Evolutionary conservation across 768 basidiomycete genomes (phyloP).

Genomic region (Mycena sanguinolenta): DNA sequence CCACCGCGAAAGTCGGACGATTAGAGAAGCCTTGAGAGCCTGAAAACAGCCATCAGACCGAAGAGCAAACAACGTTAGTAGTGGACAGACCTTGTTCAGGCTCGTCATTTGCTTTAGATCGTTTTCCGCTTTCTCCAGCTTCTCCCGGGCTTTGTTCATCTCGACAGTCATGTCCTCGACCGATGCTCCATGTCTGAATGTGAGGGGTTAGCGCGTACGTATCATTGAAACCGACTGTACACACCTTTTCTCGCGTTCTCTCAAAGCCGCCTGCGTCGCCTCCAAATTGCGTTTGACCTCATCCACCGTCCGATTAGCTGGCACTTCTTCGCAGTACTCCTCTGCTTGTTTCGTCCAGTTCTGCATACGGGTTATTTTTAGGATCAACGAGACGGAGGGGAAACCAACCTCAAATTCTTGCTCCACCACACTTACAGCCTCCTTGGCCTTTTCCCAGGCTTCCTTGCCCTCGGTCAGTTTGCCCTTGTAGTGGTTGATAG

Average conservation of each 20-base stretch:
- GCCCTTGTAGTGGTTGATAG: slow-evolving; percentile 59
- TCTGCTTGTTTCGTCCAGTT: slow-evolving; percentile 76
- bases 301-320: slow-evolving; percentile 68
- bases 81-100: slow-evolving; percentile 72
- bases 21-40: slow-evolving; percentile 77
- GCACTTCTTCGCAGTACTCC: slow-evolving; percentile 69
- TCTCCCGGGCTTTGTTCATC: slow-evolving; percentile 73
- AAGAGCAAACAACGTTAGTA: not conserved
- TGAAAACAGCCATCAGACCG: slow-evolving; percentile 43
- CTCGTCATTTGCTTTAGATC: slow-evolving; percentile 74
- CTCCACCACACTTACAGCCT: slow-evolving; percentile 63
- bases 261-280: slow-evolving; percentile 72
- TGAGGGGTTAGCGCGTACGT: slow-evolving; percentile 5
- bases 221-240: slow-evolving; percentile 30
- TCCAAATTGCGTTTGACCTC: slow-evolving; percentile 73
- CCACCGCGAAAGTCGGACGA: slow-evolving; percentile 80
- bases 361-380: slow-evolving; percentile 46
- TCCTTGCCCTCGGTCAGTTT: slow-evolving; percentile 67
- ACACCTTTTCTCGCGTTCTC: slow-evolving; percentile 75
- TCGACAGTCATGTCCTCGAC: slow-evolving; percentile 84
- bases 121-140: slow-evolving; percentile 68
- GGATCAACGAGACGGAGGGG: not conserved
- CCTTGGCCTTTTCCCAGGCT: slow-evolving; percentile 60
- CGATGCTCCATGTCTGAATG: slow-evolving; percentile 76
- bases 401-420: slow-evolving; percentile 71